Conservation (phyloP, 2,329 filamentous ascomycete genomes). For the Talaromyces islandicus region DNA sequence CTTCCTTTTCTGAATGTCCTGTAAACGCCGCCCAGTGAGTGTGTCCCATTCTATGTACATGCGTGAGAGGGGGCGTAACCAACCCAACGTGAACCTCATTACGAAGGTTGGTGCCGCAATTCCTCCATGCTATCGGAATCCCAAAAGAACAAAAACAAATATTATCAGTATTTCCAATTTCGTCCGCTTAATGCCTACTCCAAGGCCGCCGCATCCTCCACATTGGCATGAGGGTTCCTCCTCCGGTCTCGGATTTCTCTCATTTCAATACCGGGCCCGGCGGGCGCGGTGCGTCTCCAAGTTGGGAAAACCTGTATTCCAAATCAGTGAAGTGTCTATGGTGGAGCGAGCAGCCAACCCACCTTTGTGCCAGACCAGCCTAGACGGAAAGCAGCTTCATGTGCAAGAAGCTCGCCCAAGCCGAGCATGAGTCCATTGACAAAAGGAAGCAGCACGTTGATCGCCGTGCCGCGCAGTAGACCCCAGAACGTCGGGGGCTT, state of each 20-base stretch:
- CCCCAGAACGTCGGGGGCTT: conserved; percentile 82
- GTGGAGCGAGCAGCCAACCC: conserved; percentile 22
- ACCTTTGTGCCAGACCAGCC: conserved; percentile 96
- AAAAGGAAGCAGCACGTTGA: conserved; percentile 92
- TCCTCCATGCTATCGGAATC: background rate
- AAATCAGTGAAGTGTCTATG: background rate
- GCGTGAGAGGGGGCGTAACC: background rate
- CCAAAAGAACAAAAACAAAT: background rate
- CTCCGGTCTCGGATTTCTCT: conserved; percentile 57
- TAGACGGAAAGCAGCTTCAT: conserved; percentile 86
- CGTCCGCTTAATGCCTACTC: conserved; percentile 44
- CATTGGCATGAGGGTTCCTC: conserved; percentile 45
- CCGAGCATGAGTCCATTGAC: conserved; percentile 98
- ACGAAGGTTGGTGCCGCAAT: background rate
- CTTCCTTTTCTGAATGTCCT: conserved; percentile 14
- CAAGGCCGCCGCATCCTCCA: conserved; percentile 63
- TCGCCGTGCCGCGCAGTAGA: conserved; percentile 78
- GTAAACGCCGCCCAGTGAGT: conserved; percentile 24
- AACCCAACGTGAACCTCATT: background rate
- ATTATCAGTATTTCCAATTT: background rate
- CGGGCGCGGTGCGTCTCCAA: conserved; percentile 58
- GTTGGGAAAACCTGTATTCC: conserved; percentile 49
- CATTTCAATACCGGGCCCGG: conserved; percentile 79
- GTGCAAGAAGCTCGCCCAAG: conserved; percentile 93
- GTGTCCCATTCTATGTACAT: conserved; percentile 30